Evolutionary conservation across 495 filamentous ascomycete species (phyloP).

Genomic region (Penicillium diatomitis): DNA sequence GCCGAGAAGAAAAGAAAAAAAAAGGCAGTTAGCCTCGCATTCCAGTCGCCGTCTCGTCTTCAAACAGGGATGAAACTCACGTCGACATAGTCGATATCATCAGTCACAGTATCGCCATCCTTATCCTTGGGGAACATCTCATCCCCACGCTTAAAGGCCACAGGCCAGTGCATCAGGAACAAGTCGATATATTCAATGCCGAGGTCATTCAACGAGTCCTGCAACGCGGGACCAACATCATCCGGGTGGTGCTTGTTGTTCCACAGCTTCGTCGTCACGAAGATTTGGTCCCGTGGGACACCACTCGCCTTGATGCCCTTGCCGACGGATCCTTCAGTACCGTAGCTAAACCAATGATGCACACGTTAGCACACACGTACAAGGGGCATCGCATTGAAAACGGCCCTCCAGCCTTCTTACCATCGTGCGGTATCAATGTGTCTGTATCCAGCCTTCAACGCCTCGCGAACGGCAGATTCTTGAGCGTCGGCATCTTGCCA

Average conservation of each 20-base stretch:
- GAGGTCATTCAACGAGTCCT: constrained; percentile 52
- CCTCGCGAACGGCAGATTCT: constrained; percentile 36
- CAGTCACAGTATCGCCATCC: constrained; percentile 36
- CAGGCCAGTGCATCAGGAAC: constrained; percentile 62
- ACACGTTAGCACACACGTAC: too few relatives aligned
- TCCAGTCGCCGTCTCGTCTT: too few relatives aligned
- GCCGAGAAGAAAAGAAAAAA: too few relatives aligned
- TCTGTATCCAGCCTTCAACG: constrained; percentile 48
- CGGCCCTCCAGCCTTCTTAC: not conserved
- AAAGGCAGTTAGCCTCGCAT: too few relatives aligned
- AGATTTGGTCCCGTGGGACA: constrained; percentile 51
- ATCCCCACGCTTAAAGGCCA: constrained; percentile 37
- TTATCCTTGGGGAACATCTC: constrained; percentile 34
- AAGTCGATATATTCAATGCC: constrained; percentile 60
- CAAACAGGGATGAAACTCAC: constrained; percentile 18
- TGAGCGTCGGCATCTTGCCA: constrained; percentile 42
- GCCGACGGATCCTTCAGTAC: constrained; percentile 44
- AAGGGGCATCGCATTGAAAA: too few relatives aligned
- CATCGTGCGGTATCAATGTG: constrained; percentile 51
- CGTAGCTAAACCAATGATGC: constrained; percentile 28
- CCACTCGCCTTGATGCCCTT: constrained; percentile 46
- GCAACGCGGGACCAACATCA: constrained; percentile 48
- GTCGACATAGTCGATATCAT: constrained; percentile 41
- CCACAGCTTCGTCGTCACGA: constrained; percentile 66
- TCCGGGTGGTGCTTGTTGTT: constrained; percentile 57